A percentile compares a stretch with the other conserved stretches of the same genome.
phyloP scores from a whole-genome alignment of 2,329 filamentous ascomycete species.

The Penicillium verrucosum region DNA sequence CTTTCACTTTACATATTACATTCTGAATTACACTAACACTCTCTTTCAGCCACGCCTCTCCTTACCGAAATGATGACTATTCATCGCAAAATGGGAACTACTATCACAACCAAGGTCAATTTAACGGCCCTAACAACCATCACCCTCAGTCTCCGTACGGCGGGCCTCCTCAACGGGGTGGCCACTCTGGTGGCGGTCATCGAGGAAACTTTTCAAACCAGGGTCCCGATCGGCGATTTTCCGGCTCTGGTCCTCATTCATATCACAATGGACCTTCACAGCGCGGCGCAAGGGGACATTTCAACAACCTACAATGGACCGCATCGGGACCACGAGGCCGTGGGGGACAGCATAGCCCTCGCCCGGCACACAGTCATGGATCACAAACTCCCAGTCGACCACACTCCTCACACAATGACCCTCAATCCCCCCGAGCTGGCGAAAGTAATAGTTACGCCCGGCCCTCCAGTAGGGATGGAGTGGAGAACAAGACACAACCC shows the following conservation, averaged over 20 bases:
- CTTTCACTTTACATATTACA: not conserved
- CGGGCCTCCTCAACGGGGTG: conserved; percentile 51
- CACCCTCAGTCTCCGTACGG: conserved; percentile 46
- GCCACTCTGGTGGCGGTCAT: conserved; percentile 47
- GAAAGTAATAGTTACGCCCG: conserved; percentile 61
- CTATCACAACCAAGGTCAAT: conserved; percentile 49
- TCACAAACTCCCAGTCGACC: conserved; percentile 31
- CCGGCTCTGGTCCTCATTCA: conserved; percentile 47
- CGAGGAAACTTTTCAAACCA: conserved; percentile 58
- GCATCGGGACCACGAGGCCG: conserved; percentile 55
- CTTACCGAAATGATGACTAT: conserved; percentile 58
- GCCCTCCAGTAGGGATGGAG: conserved; percentile 60
- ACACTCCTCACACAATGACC: conserved; percentile 34
- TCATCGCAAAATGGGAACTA: conserved; percentile 52
- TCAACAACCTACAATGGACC: conserved; percentile 71
- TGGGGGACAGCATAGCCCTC: conserved; percentile 43
- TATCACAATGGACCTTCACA: conserved; percentile 41
- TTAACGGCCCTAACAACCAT: conserved; percentile 54
- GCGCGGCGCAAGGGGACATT: conserved; percentile 56
- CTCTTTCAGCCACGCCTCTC: conserved; percentile 60
- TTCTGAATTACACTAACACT: conserved; percentile 24
- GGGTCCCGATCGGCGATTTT: conserved; percentile 45
- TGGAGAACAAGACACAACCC: conserved; percentile 57
- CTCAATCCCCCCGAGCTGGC: conserved; percentile 39
- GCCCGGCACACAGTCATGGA: conserved; percentile 36